Evolutionary conservation across 2,329 filamentous ascomycete species (phyloP).

Genomic region (Fusarium sp.): DNA sequence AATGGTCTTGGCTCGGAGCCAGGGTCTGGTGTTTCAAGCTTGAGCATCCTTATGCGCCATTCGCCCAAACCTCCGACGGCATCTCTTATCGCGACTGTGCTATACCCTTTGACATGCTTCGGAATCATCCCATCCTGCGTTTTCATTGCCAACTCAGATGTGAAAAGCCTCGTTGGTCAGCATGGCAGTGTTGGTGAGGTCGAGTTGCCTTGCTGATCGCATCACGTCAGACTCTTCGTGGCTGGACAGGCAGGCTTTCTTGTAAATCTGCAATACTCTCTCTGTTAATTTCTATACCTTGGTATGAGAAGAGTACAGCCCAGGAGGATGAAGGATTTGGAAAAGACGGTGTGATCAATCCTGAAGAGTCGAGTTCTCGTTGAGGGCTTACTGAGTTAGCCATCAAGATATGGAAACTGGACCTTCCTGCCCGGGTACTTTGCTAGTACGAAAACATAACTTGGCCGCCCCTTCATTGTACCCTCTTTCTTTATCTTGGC

Average conservation of each 20-base stretch:
- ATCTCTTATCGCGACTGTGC: conserved; percentile 1
- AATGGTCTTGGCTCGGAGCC: conserved; percentile 5
- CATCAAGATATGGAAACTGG: background rate
- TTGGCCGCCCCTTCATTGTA: background rate
- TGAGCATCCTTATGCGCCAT: conserved; percentile 27
- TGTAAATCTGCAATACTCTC: background rate
- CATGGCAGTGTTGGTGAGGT: conserved; percentile 13
- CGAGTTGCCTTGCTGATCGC: conserved; percentile 7
- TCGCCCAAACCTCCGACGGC: background rate
- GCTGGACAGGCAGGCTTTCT: background rate
- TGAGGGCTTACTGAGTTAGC: background rate
- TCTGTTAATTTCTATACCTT: background rate
- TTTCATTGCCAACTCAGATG: conserved; percentile 19
- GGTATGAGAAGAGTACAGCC: background rate
- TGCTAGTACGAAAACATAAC: background rate
- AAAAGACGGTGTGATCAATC: background rate
- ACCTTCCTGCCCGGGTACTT: background rate
- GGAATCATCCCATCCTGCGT: conserved; percentile 27
- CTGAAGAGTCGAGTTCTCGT: background rate
- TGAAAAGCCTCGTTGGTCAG: conserved; percentile 22
- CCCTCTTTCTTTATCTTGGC: background rate
- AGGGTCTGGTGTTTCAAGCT: conserved; percentile 32
- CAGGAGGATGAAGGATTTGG: background rate
- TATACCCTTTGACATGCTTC: conserved; percentile 21
- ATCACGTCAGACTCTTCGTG: conserved; percentile 17